Base-by-base conservation (phyloP, 768 basidiomycete species). In the Rhodotorula toruloides region DNA sequence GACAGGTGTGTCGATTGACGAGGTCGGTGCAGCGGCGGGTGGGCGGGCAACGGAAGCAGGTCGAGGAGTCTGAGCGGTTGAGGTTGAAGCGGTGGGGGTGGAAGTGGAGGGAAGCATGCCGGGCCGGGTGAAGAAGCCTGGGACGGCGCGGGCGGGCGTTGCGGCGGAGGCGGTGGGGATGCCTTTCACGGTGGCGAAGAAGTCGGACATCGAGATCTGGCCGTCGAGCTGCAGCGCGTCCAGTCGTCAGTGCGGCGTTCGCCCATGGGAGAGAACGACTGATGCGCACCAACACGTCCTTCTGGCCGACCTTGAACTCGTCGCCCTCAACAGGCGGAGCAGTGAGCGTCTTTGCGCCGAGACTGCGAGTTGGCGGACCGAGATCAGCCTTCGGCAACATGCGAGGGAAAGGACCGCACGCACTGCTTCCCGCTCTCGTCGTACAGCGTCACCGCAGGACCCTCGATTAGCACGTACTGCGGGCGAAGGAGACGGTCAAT, bases 371-470 rank as follows among this genome's bases (percentile, higher is more conserved):
- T 37, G 17, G 36, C 21, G 48, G 32, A 31, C 29, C 8, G 19
- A 2, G n/a, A 17, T 29, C n/a, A 47, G 46, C n/a, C n/a, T 2
- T 47, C 46, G 9, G 47, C 11, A 46, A 46, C 21, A 9, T 8
- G 44, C 13, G 10, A 17, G 32, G 10, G 9, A 27, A 48, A 27
- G 14, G 5, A 4, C 16, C 12, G 13, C 9, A 34, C 44, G 46
- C 9, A 64, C 70, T 43, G 56, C 29, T 58, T 61, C 53, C 70
- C 70, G 4, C 47, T 40, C 25, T 63, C 70, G 27, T 52, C 46
- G 11, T 39, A 43, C n/a, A 71, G 19, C 11, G 54, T 61, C 16
- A 32, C 36, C 5, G 10, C 27, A 8, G 39, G 48, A 0, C 65
- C 70, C 6, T 48, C 31, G 1, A 63, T 25, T 11, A 66, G 36